Percentiles rank a stretch among this genome's conserved stretches.
phyloP scores from a whole-genome alignment of 441 rosid genomes.

The Gossypium schwendimanii region DNA sequence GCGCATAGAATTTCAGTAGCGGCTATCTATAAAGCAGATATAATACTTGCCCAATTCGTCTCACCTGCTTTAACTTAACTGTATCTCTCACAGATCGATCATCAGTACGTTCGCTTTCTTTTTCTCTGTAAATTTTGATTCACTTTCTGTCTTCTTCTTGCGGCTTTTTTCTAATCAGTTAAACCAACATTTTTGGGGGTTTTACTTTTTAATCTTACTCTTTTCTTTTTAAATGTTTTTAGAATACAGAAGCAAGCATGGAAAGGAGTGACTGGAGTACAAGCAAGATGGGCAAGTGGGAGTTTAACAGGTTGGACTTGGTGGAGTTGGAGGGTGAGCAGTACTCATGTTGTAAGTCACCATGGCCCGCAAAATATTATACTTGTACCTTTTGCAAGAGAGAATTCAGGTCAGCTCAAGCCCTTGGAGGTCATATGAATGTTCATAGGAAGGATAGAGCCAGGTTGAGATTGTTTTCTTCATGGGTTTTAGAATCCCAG shows the following conservation, averaged over 20 bases:
- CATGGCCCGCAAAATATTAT: constrained; percentile 61
- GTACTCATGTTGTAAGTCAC: constrained; percentile 22
- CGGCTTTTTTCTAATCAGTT: neutral
- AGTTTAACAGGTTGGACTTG: constrained; percentile 18
- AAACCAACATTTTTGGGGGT: neutral
- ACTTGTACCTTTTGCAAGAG: constrained; percentile 66
- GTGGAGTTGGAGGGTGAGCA: constrained; percentile 16
- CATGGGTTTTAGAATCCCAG: constrained; percentile 46
- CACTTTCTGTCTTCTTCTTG: neutral
- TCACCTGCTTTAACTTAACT: neutral
- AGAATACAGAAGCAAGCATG: constrained; percentile 24
- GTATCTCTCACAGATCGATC: neutral
- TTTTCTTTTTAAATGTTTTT: neutral
- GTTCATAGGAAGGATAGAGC: constrained; percentile 86
- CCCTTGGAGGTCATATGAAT: constrained; percentile 86
- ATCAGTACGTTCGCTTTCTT: neutral
- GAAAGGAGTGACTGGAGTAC: constrained; percentile 26
- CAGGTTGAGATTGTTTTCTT: constrained; percentile 48
- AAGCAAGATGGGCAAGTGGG: constrained; percentile 22
- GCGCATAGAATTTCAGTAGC: neutral
- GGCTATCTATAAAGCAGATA: constrained; percentile 1
- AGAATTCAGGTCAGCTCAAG: constrained; percentile 79
- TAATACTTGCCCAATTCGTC: neutral
- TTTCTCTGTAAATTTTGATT: neutral
- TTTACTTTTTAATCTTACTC: neutral